phyloP scores from a whole-genome alignment of 441 rosid species.

The Eutrema salsugineum region DNA sequence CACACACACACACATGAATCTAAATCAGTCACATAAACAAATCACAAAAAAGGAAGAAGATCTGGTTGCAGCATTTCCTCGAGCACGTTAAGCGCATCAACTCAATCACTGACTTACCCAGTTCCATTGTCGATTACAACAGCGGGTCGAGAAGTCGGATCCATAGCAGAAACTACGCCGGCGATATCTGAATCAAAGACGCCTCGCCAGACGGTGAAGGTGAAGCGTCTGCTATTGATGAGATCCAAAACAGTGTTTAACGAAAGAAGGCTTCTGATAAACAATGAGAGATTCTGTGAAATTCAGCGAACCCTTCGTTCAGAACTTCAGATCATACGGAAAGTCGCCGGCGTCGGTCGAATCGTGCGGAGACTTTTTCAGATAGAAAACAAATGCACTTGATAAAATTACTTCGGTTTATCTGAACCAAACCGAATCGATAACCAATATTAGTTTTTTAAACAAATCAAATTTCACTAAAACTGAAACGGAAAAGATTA shows the following conservation, averaged over 20 bases:
- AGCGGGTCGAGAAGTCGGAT: conserved; percentile 89
- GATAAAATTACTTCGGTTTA: not conserved
- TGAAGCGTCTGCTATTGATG: conserved; percentile 45
- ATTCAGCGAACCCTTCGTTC: not conserved
- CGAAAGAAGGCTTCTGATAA: not conserved
- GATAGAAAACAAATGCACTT: not conserved
- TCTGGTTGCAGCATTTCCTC: conserved; percentile 35
- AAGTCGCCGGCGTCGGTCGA: conserved; percentile 32
- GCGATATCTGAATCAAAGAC: not conserved
- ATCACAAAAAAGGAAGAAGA: not conserved
- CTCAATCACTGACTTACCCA: conserved; percentile 46
- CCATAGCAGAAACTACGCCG: conserved; percentile 46
- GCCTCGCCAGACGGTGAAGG: conserved; percentile 3
- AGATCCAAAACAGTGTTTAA: conserved; percentile 46
- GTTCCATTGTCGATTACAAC: conserved; percentile 98
- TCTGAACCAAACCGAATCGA: conserved; percentile 2
- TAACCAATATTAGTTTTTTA: not conserved
- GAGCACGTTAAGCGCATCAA: conserved; percentile 26
- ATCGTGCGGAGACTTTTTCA: not conserved
- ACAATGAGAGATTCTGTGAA: conserved; percentile 17
- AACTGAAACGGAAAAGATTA: not conserved
- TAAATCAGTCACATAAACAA: not conserved
- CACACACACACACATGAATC: conserved; percentile 2
- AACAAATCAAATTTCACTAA: not conserved
- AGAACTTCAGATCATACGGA: conserved; percentile 18